phyloP scores from a whole-genome alignment of 2,329 filamentous ascomycete genomes.

The Cadophora sp. region DNA sequence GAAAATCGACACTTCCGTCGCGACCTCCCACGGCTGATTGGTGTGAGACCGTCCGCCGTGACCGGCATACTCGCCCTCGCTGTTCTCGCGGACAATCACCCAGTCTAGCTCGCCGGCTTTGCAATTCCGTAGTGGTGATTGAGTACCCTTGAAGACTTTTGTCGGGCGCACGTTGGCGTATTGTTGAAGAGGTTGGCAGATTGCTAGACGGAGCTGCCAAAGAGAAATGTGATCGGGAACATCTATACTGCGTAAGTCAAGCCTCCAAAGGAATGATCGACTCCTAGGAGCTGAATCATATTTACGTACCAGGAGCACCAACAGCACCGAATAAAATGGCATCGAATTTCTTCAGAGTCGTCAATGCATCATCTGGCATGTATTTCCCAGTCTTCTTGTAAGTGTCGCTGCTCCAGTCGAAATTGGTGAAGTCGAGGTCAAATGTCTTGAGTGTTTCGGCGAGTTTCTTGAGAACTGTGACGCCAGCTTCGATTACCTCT shows the following conservation, averaged over 20 bases:
- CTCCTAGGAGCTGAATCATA: not conserved
- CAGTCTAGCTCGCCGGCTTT: constrained; percentile 61
- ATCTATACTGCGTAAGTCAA: constrained; percentile 42
- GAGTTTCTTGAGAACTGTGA: constrained; percentile 64
- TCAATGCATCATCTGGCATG: constrained; percentile 63
- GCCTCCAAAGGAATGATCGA: not conserved
- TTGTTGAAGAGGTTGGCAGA: constrained; percentile 68
- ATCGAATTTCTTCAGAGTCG: constrained; percentile 59
- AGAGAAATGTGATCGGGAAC: constrained; percentile 72
- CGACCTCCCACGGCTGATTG: constrained; percentile 62
- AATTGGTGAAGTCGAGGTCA: constrained; percentile 63
- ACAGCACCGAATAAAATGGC: constrained; percentile 68
- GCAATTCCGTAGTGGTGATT: constrained; percentile 58
- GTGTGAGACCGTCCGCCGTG: constrained; percentile 63
- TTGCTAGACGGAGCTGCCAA: constrained; percentile 67
- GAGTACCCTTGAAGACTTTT: constrained; percentile 61
- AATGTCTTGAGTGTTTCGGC: constrained; percentile 61
- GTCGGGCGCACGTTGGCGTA: constrained; percentile 72
- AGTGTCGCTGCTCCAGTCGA: constrained; percentile 64
- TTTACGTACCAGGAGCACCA: constrained; percentile 56
- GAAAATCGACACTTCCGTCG: constrained; percentile 69
- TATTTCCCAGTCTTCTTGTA: constrained; percentile 66
- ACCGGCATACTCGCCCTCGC: constrained; percentile 59
- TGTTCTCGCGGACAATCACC: constrained; percentile 72
- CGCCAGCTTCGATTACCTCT: constrained; percentile 66